These are phyloP conservation scores for Penicillium bialowiezense DNA, from an alignment of 495 filamentous ascomycete genomes.

Conservation along the genomic window DNA sequence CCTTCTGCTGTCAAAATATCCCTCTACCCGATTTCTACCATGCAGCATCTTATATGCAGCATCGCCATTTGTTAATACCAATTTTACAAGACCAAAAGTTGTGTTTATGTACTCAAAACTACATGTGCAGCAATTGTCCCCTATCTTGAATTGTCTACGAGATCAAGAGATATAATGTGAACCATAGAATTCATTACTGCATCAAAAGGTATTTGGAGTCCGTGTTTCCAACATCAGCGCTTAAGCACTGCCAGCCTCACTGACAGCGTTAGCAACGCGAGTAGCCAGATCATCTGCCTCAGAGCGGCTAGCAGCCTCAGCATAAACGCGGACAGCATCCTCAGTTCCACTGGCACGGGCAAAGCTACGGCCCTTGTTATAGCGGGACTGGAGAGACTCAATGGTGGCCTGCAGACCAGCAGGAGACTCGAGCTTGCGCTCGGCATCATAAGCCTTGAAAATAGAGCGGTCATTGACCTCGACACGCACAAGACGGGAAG, in stretches of 20 bases:
- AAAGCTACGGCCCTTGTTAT: conserved; percentile 85
- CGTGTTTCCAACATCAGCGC: conserved; percentile 4
- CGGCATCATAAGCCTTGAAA: conserved; percentile 88
- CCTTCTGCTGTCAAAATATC: too few species aligned
- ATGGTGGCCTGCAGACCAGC: conserved; percentile 77
- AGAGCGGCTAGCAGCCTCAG: conserved; percentile 83
- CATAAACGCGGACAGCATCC: conserved; percentile 94
- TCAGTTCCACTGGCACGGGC: conserved; percentile 92
- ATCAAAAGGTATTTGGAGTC: conserved; percentile 18
- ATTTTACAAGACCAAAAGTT: too few species aligned
- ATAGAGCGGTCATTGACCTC: conserved; percentile 82
- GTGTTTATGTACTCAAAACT: too few species aligned
- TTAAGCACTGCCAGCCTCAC: conserved; percentile 37
- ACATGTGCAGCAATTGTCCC: too few species aligned
- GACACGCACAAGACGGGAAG: conserved; percentile 89
- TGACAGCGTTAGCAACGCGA: conserved; percentile 72
- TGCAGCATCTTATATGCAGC: too few species aligned
- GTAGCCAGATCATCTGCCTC: conserved; percentile 85
- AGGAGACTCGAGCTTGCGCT: conserved; percentile 80
- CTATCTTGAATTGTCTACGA: too few species aligned
- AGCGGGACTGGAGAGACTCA: conserved; percentile 82
- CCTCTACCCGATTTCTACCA: too few species aligned
- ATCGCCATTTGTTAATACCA: too few species aligned
- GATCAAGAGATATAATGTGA: not conserved
- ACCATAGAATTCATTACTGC: conserved; percentile 21